Evolutionary conservation across 192 early-diverging fungal species (phyloP).

Genomic region (Umbelopsis ramanniana): DNA sequence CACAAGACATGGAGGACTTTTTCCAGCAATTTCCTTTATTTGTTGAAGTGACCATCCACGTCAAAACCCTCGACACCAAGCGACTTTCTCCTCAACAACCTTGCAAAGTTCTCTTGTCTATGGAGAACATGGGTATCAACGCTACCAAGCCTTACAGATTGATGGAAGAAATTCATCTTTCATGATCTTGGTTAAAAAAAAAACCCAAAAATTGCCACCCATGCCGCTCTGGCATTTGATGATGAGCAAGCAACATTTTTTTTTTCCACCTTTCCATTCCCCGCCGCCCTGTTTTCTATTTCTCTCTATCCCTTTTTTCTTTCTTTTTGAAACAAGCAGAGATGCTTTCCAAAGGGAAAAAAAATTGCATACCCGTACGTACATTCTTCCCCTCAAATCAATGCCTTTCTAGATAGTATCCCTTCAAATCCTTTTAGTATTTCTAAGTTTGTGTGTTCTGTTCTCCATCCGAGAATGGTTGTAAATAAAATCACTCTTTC

Average conservation of each 20-base stretch:
- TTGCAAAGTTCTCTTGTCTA: constrained; percentile 22
- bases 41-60: constrained; percentile 39
- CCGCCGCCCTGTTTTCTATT: neutral
- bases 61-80: constrained; percentile 20
- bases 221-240: neutral
- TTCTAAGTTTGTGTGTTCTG: neutral
- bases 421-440: neutral
- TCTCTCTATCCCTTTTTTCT: neutral
- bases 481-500: constrained; percentile 14
- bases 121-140: constrained; percentile 32
- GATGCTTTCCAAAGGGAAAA: neutral
- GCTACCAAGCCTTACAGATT: constrained; percentile 30
- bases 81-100: neutral
- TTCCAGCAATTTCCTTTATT: constrained; percentile 48
- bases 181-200: neutral
- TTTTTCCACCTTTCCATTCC: neutral
- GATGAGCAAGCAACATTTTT: constrained; percentile 12
- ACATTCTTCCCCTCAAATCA: no score
- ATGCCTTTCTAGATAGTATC: neutral
- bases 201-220: neutral
- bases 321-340: neutral
- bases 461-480: neutral
- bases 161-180: constrained; percentile 27
- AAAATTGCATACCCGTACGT: neutral
- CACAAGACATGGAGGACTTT: constrained; percentile 40